A percentile compares a stretch with the other conserved stretches of the same genome.
These are phyloP conservation scores for Quercus lobata DNA, from an alignment of 331 rosid genomes.

Conservation along the genomic window DNA sequence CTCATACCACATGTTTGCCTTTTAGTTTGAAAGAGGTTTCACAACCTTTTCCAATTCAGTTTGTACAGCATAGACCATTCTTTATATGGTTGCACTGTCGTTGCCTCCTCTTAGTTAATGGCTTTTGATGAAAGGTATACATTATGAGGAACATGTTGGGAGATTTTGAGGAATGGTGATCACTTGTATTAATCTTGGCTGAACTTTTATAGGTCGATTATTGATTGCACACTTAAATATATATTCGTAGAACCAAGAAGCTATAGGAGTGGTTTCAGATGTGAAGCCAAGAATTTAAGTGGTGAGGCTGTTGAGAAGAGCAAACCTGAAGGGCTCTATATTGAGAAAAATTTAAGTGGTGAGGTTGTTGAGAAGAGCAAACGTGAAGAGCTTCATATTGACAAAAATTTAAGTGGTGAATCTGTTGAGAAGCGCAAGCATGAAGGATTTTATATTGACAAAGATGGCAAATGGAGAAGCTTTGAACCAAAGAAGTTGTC, in stretches of 20 bases:
- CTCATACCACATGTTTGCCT: background rate
- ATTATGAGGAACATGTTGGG: background rate
- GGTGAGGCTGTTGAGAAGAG: slow-evolving; percentile 50
- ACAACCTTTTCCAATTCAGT: background rate
- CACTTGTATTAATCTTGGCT: background rate
- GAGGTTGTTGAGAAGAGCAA: slow-evolving; percentile 57
- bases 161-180: background rate
- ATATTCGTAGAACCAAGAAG: slow-evolving; percentile 40
- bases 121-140: background rate
- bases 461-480: slow-evolving; percentile 69
- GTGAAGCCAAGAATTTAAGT: slow-evolving; percentile 53
- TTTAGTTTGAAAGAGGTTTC: background rate
- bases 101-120: background rate
- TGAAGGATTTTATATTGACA: slow-evolving; percentile 65
- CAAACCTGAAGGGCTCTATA: slow-evolving; percentile 53
- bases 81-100: background rate
- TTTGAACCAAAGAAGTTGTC: slow-evolving; percentile 81
- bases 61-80: background rate
- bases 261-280: slow-evolving; percentile 35
- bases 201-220: slow-evolving; percentile 48
- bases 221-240: slow-evolving; percentile 32
- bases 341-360: slow-evolving; percentile 50
- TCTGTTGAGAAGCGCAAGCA: slow-evolving; percentile 59
- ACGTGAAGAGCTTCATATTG: slow-evolving; percentile 55
- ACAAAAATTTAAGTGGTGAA: slow-evolving; percentile 43